Base-by-base conservation (phyloP, 345 rosid species). In the Firmiana major region DNA sequence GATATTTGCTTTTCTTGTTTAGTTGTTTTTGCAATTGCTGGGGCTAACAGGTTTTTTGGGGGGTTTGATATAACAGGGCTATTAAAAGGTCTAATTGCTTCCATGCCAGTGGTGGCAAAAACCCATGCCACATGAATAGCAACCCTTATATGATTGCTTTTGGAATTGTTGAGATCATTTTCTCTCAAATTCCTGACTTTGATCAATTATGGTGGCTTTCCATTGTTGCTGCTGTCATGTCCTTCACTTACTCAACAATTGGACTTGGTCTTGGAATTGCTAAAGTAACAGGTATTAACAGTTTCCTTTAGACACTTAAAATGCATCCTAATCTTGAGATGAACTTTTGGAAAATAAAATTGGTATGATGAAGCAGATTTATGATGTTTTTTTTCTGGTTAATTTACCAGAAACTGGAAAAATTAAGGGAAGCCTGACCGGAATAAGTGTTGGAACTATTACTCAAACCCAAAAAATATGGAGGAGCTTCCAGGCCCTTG, bases 131-230 rank as follows among this genome's bases (percentile, higher is more conserved):
- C 6, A 42, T 68, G 70, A 88, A 57, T 62, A 86, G 88, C 76
- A 84, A 64, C 40, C 88, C 87, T 3, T 87, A 88, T 79, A 88
- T 88, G 91, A 84, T 90, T 58, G 89, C 83, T 13, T 90, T 90
- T 72, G 94, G 92, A 10, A 34, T 88, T 9, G 79, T 67, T 9
- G 82, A 90, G 64, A 85, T 88, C 17, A 1, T 88, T 46, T 64
- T 83, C 78, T 90, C 94, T 13, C 94, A 90, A 70, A 90, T 90
- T 66, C 92, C 90, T 17, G 95, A 88, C 57, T 91, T 93, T 76
- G 92, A 91, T 73, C 97, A 90, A 84, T 82, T 94, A 53, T 89
- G 90, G 91, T 95, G 98, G 98, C 92, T 93, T 73, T 93, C 99
- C 53, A 85, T 89, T 54, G 88, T 95, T 2, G 99, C 97, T 1